phyloP scores from a whole-genome alignment of 805 yeast genomes.

The Saturnispora gosingensis region DNA sequence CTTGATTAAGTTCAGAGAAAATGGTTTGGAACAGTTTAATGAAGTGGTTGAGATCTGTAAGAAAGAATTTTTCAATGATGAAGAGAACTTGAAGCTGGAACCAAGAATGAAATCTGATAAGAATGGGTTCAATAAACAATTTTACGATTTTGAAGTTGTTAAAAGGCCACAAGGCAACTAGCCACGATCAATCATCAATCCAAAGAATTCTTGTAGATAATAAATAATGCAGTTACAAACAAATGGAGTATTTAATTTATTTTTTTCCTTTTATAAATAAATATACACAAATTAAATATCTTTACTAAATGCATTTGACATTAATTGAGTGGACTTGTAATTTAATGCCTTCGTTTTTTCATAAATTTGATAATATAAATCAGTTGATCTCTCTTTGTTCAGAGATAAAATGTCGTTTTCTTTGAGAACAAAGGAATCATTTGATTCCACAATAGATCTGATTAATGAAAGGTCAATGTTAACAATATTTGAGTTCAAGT shows the following conservation, averaged over 20 bases:
- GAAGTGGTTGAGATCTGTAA: slow-evolving; percentile 54
- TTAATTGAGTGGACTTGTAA: slow-evolving; percentile 49
- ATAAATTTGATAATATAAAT: slow-evolving; percentile 58
- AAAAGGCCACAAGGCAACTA: slow-evolving; percentile 20
- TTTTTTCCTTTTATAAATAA: neutral
- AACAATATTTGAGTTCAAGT: slow-evolving; percentile 15
- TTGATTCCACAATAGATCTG: slow-evolving; percentile 22
- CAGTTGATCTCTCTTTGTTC: slow-evolving; percentile 43
- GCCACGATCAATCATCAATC: neutral
- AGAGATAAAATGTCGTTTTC: slow-evolving; percentile 36
- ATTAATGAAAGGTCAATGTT: slow-evolving; percentile 6
- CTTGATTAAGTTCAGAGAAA: slow-evolving; percentile 35
- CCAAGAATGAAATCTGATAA: slow-evolving; percentile 25
- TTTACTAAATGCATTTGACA: slow-evolving; percentile 32
- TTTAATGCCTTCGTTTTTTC: slow-evolving; percentile 60
- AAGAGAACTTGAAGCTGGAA: slow-evolving; percentile 11
- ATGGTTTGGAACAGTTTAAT: slow-evolving; percentile 46
- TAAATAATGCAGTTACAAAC: neutral
- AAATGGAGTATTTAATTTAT: neutral
- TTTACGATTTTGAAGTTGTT: slow-evolving; percentile 24
- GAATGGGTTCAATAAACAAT: slow-evolving; percentile 26
- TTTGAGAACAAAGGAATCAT: slow-evolving; percentile 5
- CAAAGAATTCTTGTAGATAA: neutral
- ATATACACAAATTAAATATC: neutral
- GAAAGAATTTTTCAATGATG: slow-evolving; percentile 31